Evolutionary conservation across 2,329 filamentous ascomycete genomes (phyloP).

Genomic region (Aurifilum marmelostoma): DNA sequence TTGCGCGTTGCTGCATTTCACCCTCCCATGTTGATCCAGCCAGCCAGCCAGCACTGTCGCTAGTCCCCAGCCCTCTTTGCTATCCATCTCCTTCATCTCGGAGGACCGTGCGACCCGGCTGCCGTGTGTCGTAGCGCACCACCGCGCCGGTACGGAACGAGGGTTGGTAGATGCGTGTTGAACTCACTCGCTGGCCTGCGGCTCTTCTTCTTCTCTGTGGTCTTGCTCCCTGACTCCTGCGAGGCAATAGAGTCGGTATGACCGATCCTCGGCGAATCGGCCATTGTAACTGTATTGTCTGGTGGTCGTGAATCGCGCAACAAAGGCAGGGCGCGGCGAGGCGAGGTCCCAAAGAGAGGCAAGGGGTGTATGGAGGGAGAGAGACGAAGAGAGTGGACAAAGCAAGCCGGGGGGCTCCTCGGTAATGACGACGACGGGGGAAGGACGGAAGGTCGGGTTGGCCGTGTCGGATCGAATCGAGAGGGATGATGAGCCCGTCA

Average conservation of each 20-base stretch:
- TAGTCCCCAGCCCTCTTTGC: neutral
- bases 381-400: neutral
- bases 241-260: constrained; percentile 59
- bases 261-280: constrained; percentile 50
- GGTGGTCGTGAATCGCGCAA: neutral
- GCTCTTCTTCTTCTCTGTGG: constrained; percentile 82
- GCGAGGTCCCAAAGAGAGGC: constrained; percentile 2
- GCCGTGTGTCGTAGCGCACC: neutral
- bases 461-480: neutral
- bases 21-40: neutral
- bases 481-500: neutral
- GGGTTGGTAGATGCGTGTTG: neutral
- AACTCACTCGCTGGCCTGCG: constrained; percentile 82
- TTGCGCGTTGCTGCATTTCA: neutral
- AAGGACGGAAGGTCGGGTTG: constrained; percentile 1
- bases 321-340: neutral
- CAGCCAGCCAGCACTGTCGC: neutral
- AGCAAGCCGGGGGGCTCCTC: no score
- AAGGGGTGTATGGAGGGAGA: neutral
- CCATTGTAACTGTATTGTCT: constrained; percentile 43
- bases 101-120: neutral
- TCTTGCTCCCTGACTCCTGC: constrained; percentile 55
- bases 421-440: constrained; percentile 11
- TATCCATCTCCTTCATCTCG: neutral
- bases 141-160: neutral